Conservation (phyloP, 108 stramenopile genomes). For the Fistulifera pelliculosa region DNA sequence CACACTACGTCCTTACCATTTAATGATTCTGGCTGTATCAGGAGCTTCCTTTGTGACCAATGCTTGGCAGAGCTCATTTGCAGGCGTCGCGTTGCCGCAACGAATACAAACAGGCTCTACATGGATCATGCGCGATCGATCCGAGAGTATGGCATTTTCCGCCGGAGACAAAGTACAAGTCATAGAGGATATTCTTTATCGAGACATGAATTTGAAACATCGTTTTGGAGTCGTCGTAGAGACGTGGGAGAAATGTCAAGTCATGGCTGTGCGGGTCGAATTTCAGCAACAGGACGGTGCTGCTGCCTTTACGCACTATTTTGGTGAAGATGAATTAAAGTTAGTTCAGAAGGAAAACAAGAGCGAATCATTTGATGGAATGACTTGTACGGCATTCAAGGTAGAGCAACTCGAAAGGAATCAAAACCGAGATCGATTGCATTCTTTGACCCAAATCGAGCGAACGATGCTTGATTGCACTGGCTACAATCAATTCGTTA, state of each 20-base stretch:
- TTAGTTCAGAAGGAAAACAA: not conserved
- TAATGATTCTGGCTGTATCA: too few relatives aligned
- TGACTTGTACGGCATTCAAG: constrained; percentile 38
- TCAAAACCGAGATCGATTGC: constrained; percentile 28
- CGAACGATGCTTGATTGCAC: too few relatives aligned
- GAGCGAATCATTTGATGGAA: constrained; percentile 29
- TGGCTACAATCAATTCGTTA: too few relatives aligned
- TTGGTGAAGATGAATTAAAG: constrained; percentile 54
- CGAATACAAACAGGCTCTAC: not conserved
- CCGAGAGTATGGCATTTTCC: constrained; percentile 39
- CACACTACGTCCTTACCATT: too few relatives aligned
- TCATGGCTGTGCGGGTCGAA: constrained; percentile 53
- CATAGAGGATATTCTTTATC: constrained; percentile 24
- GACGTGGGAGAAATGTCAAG: constrained; percentile 82
- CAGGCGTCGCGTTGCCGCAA: too few relatives aligned
- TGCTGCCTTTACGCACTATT: constrained; percentile 44
- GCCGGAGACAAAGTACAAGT: constrained; percentile 56
- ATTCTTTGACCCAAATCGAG: constrained; percentile 15
- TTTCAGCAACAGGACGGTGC: constrained; percentile 18
- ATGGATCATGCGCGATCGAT: constrained; percentile 46
- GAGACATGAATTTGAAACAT: constrained; percentile 24
- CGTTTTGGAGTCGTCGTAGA: constrained; percentile 46
- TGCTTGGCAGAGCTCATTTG: too few relatives aligned
- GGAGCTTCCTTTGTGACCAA: too few relatives aligned
- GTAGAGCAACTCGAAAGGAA: constrained; percentile 30